Conservation (phyloP, 2,329 filamentous ascomycete genomes). For the Aureobasidium sp. region DNA sequence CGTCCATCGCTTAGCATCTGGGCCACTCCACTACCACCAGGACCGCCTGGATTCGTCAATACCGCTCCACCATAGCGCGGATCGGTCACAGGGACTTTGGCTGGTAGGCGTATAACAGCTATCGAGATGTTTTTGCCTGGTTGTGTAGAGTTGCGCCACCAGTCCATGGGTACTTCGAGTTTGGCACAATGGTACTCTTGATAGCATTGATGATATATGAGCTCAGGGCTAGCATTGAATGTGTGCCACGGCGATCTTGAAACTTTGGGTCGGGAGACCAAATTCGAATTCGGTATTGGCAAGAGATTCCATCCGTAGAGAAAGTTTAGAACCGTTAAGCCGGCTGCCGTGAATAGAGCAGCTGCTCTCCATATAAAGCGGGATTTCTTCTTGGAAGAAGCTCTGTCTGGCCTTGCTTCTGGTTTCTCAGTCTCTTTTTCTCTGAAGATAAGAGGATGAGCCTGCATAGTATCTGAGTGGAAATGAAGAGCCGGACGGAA, state of each 20-base stretch:
- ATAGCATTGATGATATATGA: slow-evolving; percentile 29
- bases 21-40: slow-evolving; percentile 35
- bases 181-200: slow-evolving; percentile 39
- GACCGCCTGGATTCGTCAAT: slow-evolving; percentile 37
- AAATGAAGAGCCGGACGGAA: too few species aligned
- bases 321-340: neutral
- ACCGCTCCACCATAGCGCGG: slow-evolving; percentile 38
- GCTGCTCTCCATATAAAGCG: neutral
- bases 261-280: too few species aligned
- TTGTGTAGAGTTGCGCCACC: slow-evolving; percentile 24
- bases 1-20: slow-evolving; percentile 27
- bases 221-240: neutral
- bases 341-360: neutral
- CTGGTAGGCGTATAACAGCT: slow-evolving; percentile 39
- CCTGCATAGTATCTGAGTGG: too few species aligned
- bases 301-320: neutral
- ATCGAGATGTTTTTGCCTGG: slow-evolving; percentile 30
- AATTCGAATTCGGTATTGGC: too few species aligned
- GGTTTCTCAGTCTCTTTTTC: neutral
- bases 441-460: neutral
- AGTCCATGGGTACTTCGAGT: slow-evolving; percentile 40
- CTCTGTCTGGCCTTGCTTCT: neutral
- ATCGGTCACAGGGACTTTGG: slow-evolving; percentile 32
- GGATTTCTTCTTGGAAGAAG: neutral
- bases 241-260: too few species aligned